phyloP scores from a whole-genome alignment of 352 stramenopile species.

The Pythium guiyangense region DNA sequence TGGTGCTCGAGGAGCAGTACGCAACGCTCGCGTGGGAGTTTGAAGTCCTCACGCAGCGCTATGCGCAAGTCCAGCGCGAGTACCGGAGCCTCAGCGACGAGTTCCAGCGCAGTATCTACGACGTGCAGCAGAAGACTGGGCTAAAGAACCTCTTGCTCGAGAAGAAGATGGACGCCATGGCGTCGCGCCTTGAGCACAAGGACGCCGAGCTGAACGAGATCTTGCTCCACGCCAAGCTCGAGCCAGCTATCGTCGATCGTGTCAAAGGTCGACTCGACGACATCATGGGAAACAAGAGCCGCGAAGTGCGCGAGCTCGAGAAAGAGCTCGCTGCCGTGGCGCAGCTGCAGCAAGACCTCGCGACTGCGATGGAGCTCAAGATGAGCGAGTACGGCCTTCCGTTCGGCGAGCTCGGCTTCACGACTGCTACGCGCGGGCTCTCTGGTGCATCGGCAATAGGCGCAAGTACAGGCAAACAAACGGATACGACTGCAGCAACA shows the following conservation, averaged over 20 bases:
- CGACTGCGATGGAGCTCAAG: constrained; percentile 79
- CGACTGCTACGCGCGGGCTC: constrained; percentile 21
- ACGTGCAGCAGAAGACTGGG: constrained; percentile 91
- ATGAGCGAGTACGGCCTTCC: constrained; percentile 90
- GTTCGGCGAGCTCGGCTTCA: constrained; percentile 86
- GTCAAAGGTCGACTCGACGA: constrained; percentile 87
- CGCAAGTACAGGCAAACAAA: neutral
- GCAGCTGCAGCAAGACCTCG: constrained; percentile 77
- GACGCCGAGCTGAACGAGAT: constrained; percentile 92
- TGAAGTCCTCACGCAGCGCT: constrained; percentile 90
- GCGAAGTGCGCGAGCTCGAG: constrained; percentile 80
- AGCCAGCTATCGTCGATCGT: constrained; percentile 73
- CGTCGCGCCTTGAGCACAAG: constrained; percentile 84
- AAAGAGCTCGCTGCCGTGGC: constrained; percentile 67
- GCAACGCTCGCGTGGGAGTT: constrained; percentile 91
- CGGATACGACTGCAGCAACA: neutral
- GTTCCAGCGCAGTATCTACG: constrained; percentile 89
- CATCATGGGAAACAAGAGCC: constrained; percentile 88
- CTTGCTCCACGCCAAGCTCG: constrained; percentile 87
- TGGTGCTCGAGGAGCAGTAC: constrained; percentile 88
- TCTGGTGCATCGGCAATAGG: constrained; percentile 6
- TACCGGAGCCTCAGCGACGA: constrained; percentile 85
- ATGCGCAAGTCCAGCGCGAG: constrained; percentile 81
- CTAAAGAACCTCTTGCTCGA: constrained; percentile 94
- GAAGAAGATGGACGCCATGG: constrained; percentile 89